Base-by-base conservation (phyloP, 2,329 filamentous ascomycete genomes). In the Scytalidium sp. region DNA sequence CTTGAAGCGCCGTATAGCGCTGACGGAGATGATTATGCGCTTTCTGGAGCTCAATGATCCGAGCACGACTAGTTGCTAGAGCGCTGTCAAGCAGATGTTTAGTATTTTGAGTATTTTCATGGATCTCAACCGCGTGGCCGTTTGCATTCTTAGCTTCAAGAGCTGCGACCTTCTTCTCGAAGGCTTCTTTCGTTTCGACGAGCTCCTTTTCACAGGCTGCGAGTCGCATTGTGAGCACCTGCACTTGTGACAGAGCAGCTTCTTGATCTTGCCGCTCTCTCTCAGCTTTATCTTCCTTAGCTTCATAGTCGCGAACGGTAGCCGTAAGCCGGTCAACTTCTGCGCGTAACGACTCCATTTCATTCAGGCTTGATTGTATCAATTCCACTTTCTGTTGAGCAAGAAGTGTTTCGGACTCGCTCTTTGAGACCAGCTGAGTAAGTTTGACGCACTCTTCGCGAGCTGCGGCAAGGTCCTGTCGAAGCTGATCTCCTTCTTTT, bases 391-490 rank as follows among this genome's bases (percentile, higher is more conserved):
- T 80, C 60, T 90, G 85, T 52, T 81, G 76, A 50, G 79, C 76
- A 47, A 76, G 76, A 25, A 87, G 67, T 60, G 89, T 86, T 51
- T 83, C 81, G 5, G 84, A 81, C 66, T 94, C 88, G 1, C 80
- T 81, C 25, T 83, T 80, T 32, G 85, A 82, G 0, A 93, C 75
- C 3, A 90, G 72, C 54, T 78, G 75, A 43, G 81, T 80, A 17
- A 94, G 72, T 50, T 83, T 82, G 17, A 84, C 79, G 40, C 77
- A 77, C 58, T 92, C 86, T 4, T 74, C 71, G 55, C 74, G 77
- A 1, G 78, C 76, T 32, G 72, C 75, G 23, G 79, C 73, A 2
- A 91, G 68, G 50, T 87, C 83, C 15, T 74, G 73, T 29, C 76
- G 75, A 5, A 89, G 66, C 7, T 70, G 66, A 21, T 80, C 77